Evolutionary conservation across 2,329 filamentous ascomycete genomes (phyloP), one percentile per base, ranked within the genome.

Genomic region (Neurospora sp.): DNA sequence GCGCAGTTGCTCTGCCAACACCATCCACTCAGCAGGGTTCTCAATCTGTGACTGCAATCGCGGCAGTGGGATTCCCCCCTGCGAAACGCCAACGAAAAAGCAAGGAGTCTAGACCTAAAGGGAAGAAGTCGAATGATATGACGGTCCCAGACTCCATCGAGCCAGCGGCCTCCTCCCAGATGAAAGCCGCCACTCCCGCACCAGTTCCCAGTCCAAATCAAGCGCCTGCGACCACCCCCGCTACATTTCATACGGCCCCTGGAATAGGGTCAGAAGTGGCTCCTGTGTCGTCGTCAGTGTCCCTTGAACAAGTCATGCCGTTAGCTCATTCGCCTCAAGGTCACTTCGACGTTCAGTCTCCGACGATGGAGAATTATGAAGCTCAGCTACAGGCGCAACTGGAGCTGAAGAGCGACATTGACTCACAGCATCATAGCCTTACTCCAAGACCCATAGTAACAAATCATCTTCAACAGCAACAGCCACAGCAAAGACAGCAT

Each of bases 31-130:
- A 62, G 66, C 17, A 28, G 52, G 52, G 52, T 36, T 62, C 28
- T n/a, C 52, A 62, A 17, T 36, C 28, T 17, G 13, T 36, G 7
- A 17, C 52, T 36, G 15, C 71, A 70, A 38, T 67, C 39, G 9
- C 69, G 36, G 69, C 76, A 75, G 23, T 72, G 70, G 38, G 70
- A 15, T 71, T 75, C 1, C 79, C 80, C 13, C 74, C 78, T 52
- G 71, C 79, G 2, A 83, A 83, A 70, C 77, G 80, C 38, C 79
- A 80, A 69, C 76, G 80, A 13, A 82, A 81, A 69, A 76, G 75
- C 19, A 80, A 78, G 66, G 78, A 78, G 15, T 62, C 77, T 17
- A 75, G 72, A 68, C 15, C 71, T 39, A 67, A 71, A 71, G 68
- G 78, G 66, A 71, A 74, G 58, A 73, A 71, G 67, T 70, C 68